Conservation (phyloP, 108 stramenopile genomes). For the Cyclotella atomus region DNA sequence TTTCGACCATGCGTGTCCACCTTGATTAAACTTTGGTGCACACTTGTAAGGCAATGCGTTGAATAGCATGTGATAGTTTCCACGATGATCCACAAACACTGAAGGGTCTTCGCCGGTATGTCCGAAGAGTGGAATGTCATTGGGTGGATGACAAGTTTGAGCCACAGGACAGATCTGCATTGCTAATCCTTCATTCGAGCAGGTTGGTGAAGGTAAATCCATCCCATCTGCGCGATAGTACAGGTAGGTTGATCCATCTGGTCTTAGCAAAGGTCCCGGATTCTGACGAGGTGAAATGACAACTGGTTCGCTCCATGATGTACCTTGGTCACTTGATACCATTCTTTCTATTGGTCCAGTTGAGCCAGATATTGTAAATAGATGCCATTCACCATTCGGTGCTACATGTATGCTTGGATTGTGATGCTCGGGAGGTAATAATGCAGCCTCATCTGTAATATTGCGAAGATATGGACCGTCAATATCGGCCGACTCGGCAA, state of each 20-base stretch:
- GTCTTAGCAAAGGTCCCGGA: slow-evolving; percentile 36
- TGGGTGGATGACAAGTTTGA: slow-evolving; percentile 12
- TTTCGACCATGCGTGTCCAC: slow-evolving; percentile 45
- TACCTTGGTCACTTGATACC: slow-evolving; percentile 30
- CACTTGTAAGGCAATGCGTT: slow-evolving; percentile 43
- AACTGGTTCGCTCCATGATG: slow-evolving; percentile 26
- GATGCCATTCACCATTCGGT: slow-evolving; percentile 37
- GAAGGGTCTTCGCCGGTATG: slow-evolving; percentile 49
- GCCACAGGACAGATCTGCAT: slow-evolving; percentile 28
- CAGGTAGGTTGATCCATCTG: slow-evolving; percentile 34
- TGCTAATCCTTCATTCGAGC: slow-evolving; percentile 31
- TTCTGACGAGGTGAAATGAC: slow-evolving; percentile 38
- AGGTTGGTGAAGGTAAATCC: slow-evolving; percentile 32
- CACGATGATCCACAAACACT: slow-evolving; percentile 43
- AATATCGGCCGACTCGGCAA: slow-evolving; percentile 9
- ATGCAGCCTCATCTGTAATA: neutral
- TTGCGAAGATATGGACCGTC: slow-evolving; percentile 33
- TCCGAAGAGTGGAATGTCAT: slow-evolving; percentile 23
- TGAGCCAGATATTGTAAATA: slow-evolving; percentile 32
- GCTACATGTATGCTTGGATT: slow-evolving; percentile 44
- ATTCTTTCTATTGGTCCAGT: slow-evolving; percentile 39
- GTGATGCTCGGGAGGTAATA: slow-evolving; percentile 41
- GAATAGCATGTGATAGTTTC: slow-evolving; percentile 46
- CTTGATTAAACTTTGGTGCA: slow-evolving; percentile 42
- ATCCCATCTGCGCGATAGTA: slow-evolving; percentile 41